Evolutionary conservation across 83 land plant species (phyloP).

Genomic region (Thuja plicata): DNA sequence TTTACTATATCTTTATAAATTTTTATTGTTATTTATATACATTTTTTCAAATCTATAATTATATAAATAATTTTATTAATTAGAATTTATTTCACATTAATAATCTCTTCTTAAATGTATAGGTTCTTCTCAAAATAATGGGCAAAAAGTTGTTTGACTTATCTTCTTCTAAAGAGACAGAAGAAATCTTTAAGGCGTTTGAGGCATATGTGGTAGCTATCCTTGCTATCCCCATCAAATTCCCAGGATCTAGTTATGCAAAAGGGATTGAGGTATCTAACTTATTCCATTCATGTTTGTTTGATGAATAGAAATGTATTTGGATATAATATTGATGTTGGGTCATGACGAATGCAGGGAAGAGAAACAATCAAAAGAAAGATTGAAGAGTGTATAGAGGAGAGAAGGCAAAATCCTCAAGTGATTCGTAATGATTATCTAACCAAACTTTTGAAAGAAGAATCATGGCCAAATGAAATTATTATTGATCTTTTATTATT

Average conservation of each 20-base stretch:
- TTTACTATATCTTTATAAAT: too few species aligned
- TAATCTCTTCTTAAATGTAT: too few species aligned
- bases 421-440: background rate
- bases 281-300: background rate
- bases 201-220: background rate
- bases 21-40: too few species aligned
- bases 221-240: background rate
- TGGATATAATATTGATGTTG: too few species aligned
- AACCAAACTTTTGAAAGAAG: background rate
- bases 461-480: background rate
- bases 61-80: too few species aligned
- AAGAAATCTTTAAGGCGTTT: background rate
- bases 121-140: background rate
- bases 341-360: background rate
- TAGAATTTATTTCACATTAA: too few species aligned
- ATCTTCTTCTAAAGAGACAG: background rate
- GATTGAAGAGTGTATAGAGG: background rate
- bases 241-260: background rate
- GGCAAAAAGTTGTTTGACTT: background rate
- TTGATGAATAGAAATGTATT: background rate
- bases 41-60: too few species aligned
- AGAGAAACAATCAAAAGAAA: background rate
- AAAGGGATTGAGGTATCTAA: background rate
- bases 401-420: background rate
- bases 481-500: background rate